Base-by-base conservation (phyloP, 108 stramenopile genomes). In the Pseudonitzschia multistriata region DNA sequence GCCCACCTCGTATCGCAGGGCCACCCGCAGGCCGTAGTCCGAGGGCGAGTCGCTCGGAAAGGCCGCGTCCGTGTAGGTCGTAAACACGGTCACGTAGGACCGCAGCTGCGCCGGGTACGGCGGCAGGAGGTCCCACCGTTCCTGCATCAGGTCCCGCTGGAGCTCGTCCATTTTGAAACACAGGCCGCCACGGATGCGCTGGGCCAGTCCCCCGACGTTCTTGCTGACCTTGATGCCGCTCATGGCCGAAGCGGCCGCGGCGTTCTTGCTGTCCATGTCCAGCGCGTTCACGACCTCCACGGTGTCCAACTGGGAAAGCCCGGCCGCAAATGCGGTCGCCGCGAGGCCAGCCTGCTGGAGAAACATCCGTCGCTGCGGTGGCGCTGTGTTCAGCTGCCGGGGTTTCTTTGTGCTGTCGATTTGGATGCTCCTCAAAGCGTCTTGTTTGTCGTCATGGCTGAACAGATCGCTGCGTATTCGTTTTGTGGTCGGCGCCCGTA, bases 91-190 rank as follows among this genome's bases (percentile, higher is more conserved):
- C n/a, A 93, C 89, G 56, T 81, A 93, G 3, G 88, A 88, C 35
- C 92, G 82, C 11, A 93, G 62, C 65, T 88, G 86, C 3, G 76
- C 71, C 1, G 92, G 92, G 76, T 93, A 93, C 47, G 52, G 39
- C 64, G 81, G 84, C 14, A 93, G 84, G 1, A 88, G 62, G 66
- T 90, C 92, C 81, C 89, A 93, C 70, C 88, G 83, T 81, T 93
- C 89, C 74, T 93, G 92, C 92, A 93, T 93, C 53, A 93, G 77
- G 71, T 93, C 92, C 24, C 92, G 72, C 76, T 93, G 92, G 24
- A 93, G 66, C 71, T 93, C 92, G 62, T 93, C 91, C 81, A 82
- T 74, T n/a, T 73, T 57, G 39, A 59, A 50, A 14, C 76, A 67
- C 34, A 76, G 56, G 10, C 49, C 66, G 5, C 19, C 47, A 17